Base-by-base conservation (phyloP, 176 grass and related monocot species). In the Elymus sibiricus region DNA sequence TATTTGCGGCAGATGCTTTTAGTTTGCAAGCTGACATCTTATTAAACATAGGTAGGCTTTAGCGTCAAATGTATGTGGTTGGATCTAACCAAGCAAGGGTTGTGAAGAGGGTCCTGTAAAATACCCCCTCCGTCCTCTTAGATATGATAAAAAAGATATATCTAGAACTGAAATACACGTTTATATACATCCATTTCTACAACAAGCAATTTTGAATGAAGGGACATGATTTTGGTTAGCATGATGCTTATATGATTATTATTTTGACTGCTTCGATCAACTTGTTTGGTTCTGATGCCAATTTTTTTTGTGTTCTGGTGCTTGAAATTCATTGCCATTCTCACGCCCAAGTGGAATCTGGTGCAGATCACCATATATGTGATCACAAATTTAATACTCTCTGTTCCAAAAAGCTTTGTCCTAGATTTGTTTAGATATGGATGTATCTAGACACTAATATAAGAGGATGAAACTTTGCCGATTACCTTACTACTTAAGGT, bases 1-100 rank as follows among this genome's bases (percentile, higher is more conserved):
- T 82, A 76, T 73, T 82, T 81, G 16, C 15, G 35, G 39, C 32
- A 85, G 78, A 87, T 64, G 63, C 21, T 91, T 28, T 76, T n/a
- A 75, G 68, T 80, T 74, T 60, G 21, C 22, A 29, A 60, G 77
- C 51, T 21, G 51, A 49, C 28, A 47, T 69, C 37, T 49, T 59
- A 91, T 51, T 55, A 25, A 35, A 70, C 39, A 62, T 84, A 64
- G 68, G 81, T 70, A 19, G 47, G 62, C 60, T 81, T 63, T 67
- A 87, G n/a, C 24, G 35, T 80, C 9, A 79, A 66, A 39, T 74
- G 47, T 49, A 37, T 84, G 44, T 47, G 38, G 2, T 66, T 5
- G 32, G 42, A 79, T 79, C 25, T 6, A 11, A 63, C 28, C 21
- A 27, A n/a, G 32, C 44, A 84, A 80, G 39, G 17, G 51, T 84